phyloP scores from a whole-genome alignment of 768 basidiomycete species.

The Naganishia antarctica region DNA sequence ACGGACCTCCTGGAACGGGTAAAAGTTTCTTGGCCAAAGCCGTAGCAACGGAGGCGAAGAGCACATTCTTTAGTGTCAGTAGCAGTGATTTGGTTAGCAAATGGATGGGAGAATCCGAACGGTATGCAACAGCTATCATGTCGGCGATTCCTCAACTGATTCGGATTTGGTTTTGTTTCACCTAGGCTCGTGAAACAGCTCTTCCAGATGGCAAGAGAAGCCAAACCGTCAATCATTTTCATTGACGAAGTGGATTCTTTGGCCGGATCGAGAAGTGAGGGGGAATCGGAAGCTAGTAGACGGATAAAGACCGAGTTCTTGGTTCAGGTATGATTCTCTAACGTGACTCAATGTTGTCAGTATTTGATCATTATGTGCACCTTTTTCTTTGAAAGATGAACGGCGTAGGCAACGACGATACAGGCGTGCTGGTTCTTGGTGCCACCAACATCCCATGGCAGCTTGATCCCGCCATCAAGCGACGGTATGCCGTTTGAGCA shows the following conservation, averaged over 20 bases:
- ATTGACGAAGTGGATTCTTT: slow-evolving; percentile 98
- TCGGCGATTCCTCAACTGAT: background rate
- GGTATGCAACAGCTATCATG: slow-evolving; percentile 55
- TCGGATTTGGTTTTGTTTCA: background rate
- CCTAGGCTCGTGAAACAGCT: slow-evolving; percentile 85
- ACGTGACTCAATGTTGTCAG: too few species aligned
- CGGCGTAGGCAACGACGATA: slow-evolving; percentile 95
- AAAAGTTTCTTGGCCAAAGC: slow-evolving; percentile 97
- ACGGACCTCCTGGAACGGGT: slow-evolving; percentile 96
- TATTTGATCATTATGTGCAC: too few species aligned
- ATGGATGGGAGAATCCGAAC: slow-evolving; percentile 98
- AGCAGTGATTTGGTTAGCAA: slow-evolving; percentile 94
- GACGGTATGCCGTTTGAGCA: slow-evolving; percentile 54
- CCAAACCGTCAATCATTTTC: slow-evolving; percentile 96
- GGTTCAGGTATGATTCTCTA: slow-evolving; percentile 33
- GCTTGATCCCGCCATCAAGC: slow-evolving; percentile 93
- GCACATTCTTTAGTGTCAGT: slow-evolving; percentile 95
- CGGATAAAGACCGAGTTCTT: slow-evolving; percentile 89
- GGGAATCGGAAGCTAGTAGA: slow-evolving; percentile 94
- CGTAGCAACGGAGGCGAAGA: slow-evolving; percentile 97
- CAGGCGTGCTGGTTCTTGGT: slow-evolving; percentile 89
- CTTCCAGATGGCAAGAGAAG: slow-evolving; percentile 91
- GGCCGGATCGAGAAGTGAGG: slow-evolving; percentile 87
- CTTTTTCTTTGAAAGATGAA: slow-evolving; percentile 84
- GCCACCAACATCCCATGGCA: slow-evolving; percentile 99